Percentiles rank a stretch among this genome's conserved stretches.
These are phyloP conservation scores for Collybia mongolica DNA, from an alignment of 768 basidiomycete genomes.

Conservation along the genomic window DNA sequence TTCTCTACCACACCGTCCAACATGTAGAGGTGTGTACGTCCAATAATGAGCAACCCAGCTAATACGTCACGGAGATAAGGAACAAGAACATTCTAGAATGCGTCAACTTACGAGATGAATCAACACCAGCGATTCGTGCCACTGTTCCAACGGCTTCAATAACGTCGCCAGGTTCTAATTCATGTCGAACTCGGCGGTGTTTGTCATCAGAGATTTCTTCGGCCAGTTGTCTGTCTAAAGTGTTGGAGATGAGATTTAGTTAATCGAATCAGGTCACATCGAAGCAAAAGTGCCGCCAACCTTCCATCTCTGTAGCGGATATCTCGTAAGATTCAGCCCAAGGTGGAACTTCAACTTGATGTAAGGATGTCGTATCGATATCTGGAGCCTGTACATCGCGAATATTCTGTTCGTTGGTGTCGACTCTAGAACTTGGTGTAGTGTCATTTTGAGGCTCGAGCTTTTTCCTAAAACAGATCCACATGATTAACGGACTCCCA, in stretches of 20 bases:
- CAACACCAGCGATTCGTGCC: slow-evolving; percentile 85
- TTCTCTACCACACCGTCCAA: slow-evolving; percentile 87
- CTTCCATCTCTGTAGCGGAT: slow-evolving; percentile 59
- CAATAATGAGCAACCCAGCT: slow-evolving; percentile 90
- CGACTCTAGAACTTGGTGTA: slow-evolving; percentile 44
- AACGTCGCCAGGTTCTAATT: slow-evolving; percentile 85
- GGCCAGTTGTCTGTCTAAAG: slow-evolving; percentile 52
- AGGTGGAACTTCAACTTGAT: slow-evolving; percentile 63
- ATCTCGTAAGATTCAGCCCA: slow-evolving; percentile 77
- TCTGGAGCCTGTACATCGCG: slow-evolving; percentile 53
- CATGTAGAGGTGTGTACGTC: slow-evolving; percentile 84
- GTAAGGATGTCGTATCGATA: slow-evolving; percentile 44
- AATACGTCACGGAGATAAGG: neutral
- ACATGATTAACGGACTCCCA: neutral
- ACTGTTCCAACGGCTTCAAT: slow-evolving; percentile 88
- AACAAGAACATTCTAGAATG: neutral
- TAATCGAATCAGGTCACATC: neutral
- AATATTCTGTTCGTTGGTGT: slow-evolving; percentile 39
- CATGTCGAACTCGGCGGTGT: slow-evolving; percentile 81
- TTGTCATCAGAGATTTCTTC: slow-evolving; percentile 89
- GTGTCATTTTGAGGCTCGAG: slow-evolving; percentile 63
- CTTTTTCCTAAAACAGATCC: slow-evolving; percentile 57
- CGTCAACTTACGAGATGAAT: slow-evolving; percentile 77
- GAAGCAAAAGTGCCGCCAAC: slow-evolving; percentile 26
- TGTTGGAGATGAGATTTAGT: neutral